Conservation (phyloP, 108 stramenopile species). For the Fistulifera solaris region DNA sequence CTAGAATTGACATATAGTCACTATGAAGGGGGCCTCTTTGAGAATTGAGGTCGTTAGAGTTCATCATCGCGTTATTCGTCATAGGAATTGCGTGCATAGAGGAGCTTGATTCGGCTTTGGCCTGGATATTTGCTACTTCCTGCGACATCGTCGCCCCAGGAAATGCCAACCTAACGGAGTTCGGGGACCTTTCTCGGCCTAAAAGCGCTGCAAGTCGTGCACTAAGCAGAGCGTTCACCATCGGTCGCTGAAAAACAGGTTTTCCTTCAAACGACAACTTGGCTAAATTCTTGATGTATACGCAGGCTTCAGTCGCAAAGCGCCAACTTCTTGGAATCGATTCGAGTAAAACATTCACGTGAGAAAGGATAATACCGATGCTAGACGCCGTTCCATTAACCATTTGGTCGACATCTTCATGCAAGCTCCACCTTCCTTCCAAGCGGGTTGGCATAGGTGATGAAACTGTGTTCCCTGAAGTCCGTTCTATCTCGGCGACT, state of each 20-base stretch:
- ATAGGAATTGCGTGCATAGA: constrained; percentile 33
- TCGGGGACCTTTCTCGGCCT: constrained; percentile 45
- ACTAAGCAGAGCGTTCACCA: constrained; percentile 61
- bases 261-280: constrained; percentile 26
- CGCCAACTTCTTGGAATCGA: constrained; percentile 50
- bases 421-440: constrained; percentile 7
- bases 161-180: constrained; percentile 31
- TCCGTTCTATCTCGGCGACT: constrained; percentile 11
- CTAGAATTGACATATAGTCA: constrained; percentile 40
- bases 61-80: constrained; percentile 33
- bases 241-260: constrained; percentile 39
- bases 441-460: constrained; percentile 16
- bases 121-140: constrained; percentile 51
- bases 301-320: constrained; percentile 49
- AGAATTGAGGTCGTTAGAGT: constrained; percentile 20
- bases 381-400: constrained; percentile 24
- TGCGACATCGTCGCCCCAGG: constrained; percentile 55
- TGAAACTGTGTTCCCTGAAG: constrained; percentile 7
- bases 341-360: constrained; percentile 50
- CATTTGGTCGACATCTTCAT: constrained; percentile 11
- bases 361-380: constrained; percentile 63
- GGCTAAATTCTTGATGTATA: constrained; percentile 62
- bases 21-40: constrained; percentile 13
- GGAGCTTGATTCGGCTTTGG: constrained; percentile 37
- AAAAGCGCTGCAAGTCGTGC: constrained; percentile 57